Percentiles rank a stretch among this genome's conserved stretches.
These are phyloP conservation scores for Wickerhamomyces hampshirensis DNA, from an alignment of 805 yeast genomes.

Conservation along the genomic window DNA sequence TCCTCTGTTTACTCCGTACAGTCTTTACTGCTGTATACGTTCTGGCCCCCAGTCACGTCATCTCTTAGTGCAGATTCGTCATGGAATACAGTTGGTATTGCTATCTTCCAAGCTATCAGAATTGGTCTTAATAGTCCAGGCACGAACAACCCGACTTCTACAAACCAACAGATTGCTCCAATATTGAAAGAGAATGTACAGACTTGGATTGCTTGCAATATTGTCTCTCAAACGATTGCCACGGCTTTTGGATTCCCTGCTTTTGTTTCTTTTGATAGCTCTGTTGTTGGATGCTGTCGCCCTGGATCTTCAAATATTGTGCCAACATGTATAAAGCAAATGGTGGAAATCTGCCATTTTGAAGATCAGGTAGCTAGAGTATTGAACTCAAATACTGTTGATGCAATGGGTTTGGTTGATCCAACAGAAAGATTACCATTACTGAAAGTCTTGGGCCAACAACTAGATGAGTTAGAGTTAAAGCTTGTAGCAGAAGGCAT, in stretches of 20 bases:
- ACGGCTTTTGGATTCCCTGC: slow-evolving; percentile 94
- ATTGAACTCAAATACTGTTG: slow-evolving; percentile 63
- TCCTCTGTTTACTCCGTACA: slow-evolving; percentile 93
- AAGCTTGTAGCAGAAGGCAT: slow-evolving; percentile 42
- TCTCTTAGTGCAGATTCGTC: slow-evolving; percentile 93
- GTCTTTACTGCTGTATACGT: slow-evolving; percentile 80
- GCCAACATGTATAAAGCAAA: slow-evolving; percentile 47
- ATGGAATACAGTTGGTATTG: slow-evolving; percentile 93
- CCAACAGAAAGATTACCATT: slow-evolving; percentile 72
- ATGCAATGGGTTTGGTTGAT: slow-evolving; percentile 59
- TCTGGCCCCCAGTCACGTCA: slow-evolving; percentile 96
- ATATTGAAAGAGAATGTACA: slow-evolving; percentile 70
- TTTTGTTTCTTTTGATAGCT: slow-evolving; percentile 77
- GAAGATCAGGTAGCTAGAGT: slow-evolving; percentile 83
- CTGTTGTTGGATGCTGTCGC: slow-evolving; percentile 51
- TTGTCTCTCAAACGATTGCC: slow-evolving; percentile 85
- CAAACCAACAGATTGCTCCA: slow-evolving; percentile 20
- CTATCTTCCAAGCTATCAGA: slow-evolving; percentile 86
- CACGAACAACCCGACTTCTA: slow-evolving; percentile 35
- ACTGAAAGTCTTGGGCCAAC: slow-evolving; percentile 61
- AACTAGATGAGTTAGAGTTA: slow-evolving; percentile 72
- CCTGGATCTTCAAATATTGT: slow-evolving; percentile 34
- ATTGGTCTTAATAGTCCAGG: slow-evolving; percentile 89
- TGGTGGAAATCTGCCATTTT: slow-evolving; percentile 79
- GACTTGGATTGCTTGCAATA: slow-evolving; percentile 93